Evolutionary conservation across 208 protist genomes (phyloP).

Genomic region (Trypanosoma scelopori): DNA sequence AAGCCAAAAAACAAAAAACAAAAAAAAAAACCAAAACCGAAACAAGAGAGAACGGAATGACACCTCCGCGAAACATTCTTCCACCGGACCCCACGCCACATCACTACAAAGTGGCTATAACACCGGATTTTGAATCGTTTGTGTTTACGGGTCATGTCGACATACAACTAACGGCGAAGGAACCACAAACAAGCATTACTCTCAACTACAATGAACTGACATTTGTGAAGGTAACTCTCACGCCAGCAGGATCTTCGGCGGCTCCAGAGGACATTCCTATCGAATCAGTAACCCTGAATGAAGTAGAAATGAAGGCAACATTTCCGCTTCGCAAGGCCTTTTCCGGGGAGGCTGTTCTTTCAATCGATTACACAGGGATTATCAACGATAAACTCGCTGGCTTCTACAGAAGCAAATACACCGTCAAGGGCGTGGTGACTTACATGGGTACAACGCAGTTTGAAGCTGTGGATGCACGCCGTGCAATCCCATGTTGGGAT

Average conservation of each 20-base stretch:
- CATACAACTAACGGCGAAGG: conserved; percentile 40
- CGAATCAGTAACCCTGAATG: conserved; percentile 31
- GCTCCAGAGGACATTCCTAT: conserved; percentile 16
- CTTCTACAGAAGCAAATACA: conserved; percentile 95
- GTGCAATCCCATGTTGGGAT: conserved; percentile 95
- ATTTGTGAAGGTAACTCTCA: conserved; percentile 43
- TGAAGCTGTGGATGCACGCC: conserved; percentile 90
- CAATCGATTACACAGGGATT: conserved; percentile 82
- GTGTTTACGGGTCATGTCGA: conserved; percentile 61
- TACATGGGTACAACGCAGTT: conserved; percentile 92
- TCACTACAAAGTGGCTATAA: conserved; percentile 65
- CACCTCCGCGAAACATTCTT: conserved; percentile 49
- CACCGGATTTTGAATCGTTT: conserved; percentile 57
- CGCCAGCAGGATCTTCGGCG: conserved; percentile 1
- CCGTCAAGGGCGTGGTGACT: conserved; percentile 45
- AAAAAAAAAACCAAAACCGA: no score
- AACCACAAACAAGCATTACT: conserved; percentile 40
- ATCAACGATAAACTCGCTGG: conserved; percentile 92
- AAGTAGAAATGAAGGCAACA: conserved; percentile 33
- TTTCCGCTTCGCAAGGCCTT: conserved; percentile 35
- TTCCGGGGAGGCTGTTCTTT: conserved; percentile 42
- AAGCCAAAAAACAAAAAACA: no score
- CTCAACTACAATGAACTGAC: conserved; percentile 65
- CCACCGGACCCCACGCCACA: conserved; percentile 45
- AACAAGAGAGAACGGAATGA: no score